Conservation (phyloP, 148 eudicot species). For the Silene conica region DNA sequence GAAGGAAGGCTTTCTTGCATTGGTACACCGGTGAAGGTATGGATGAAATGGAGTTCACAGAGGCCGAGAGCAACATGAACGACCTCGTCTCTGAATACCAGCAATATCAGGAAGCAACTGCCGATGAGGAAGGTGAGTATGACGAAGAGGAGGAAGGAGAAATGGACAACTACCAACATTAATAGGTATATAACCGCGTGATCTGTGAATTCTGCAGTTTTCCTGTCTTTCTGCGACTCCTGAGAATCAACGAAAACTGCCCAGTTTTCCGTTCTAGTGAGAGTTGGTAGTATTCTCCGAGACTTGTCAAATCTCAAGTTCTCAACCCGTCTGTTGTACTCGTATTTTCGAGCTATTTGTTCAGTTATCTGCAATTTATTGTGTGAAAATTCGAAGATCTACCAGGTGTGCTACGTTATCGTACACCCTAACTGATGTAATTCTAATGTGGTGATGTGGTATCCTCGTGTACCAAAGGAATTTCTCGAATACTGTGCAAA, state of each 20-base stretch:
- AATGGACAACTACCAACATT: slow-evolving; percentile 12
- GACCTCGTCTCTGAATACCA: slow-evolving; percentile 39
- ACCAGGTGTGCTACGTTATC: no score
- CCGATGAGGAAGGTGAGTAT: slow-evolving; percentile 35
- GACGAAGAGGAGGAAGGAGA: slow-evolving; percentile 33
- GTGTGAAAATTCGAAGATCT: no score
- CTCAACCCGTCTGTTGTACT: background rate
- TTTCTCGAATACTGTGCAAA: no score
- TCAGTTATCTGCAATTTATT: no score
- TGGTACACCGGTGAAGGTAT: slow-evolving; percentile 90
- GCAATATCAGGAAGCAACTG: slow-evolving; percentile 41
- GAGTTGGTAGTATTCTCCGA: background rate
- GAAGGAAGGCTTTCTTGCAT: slow-evolving; percentile 91
- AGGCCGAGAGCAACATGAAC: slow-evolving; percentile 78
- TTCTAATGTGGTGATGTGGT: no score
- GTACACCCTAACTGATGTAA: no score
- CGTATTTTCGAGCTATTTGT: background rate
- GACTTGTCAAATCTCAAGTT: background rate
- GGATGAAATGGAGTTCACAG: slow-evolving; percentile 93
- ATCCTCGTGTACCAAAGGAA: no score
- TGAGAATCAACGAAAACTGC: slow-evolving; percentile 13
- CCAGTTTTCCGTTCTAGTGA: slow-evolving; percentile 15
- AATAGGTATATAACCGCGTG: background rate
- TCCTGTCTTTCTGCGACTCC: background rate
- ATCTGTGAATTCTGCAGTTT: background rate